Percentiles rank a stretch among this genome's conserved stretches.
phyloP scores from a whole-genome alignment of 2,329 filamentous ascomycete species.

The Zalaria sp. region DNA sequence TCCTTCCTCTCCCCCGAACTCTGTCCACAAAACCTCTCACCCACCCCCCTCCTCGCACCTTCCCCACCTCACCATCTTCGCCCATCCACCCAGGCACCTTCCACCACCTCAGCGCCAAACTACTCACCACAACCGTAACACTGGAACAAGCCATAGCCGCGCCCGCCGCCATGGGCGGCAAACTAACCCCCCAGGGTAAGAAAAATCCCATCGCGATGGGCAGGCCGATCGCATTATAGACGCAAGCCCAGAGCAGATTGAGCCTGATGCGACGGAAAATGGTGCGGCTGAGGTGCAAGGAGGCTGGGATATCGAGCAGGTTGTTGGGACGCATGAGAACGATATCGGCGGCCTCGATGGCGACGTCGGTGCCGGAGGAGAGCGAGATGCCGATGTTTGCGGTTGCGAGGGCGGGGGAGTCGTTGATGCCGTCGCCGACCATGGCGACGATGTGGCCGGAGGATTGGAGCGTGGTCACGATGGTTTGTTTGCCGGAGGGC shows the following conservation, averaged over 20 bases:
- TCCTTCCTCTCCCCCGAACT: constrained; percentile 16
- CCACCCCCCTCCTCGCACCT: constrained; percentile 2
- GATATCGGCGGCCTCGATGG: constrained; percentile 92
- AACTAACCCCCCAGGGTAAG: constrained; percentile 70
- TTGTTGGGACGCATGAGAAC: constrained; percentile 90
- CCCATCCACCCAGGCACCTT: constrained; percentile 71
- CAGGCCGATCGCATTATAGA: constrained; percentile 82
- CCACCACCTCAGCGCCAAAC: constrained; percentile 78
- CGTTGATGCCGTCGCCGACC: constrained; percentile 98
- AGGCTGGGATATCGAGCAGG: constrained; percentile 82
- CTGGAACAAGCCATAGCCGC: constrained; percentile 87
- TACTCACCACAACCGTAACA: constrained; percentile 78
- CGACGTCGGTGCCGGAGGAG: constrained; percentile 84
- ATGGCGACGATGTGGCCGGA: constrained; percentile 74
- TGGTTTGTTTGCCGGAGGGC: constrained; percentile 79
- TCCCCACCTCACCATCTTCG: constrained; percentile 14
- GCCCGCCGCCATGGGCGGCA: constrained; percentile 89
- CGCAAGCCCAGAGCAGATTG: constrained; percentile 82
- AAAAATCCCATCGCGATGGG: constrained; percentile 97
- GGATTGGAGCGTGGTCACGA: constrained; percentile 63
- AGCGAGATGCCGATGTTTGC: constrained; percentile 90
- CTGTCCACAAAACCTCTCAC: background rate
- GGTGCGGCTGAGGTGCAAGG: constrained; percentile 63
- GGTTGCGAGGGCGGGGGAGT: constrained; percentile 86
- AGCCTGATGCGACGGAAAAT: constrained; percentile 91